phyloP scores from a whole-genome alignment of 306 rosid species.

The Acacia crassicarpa region DNA sequence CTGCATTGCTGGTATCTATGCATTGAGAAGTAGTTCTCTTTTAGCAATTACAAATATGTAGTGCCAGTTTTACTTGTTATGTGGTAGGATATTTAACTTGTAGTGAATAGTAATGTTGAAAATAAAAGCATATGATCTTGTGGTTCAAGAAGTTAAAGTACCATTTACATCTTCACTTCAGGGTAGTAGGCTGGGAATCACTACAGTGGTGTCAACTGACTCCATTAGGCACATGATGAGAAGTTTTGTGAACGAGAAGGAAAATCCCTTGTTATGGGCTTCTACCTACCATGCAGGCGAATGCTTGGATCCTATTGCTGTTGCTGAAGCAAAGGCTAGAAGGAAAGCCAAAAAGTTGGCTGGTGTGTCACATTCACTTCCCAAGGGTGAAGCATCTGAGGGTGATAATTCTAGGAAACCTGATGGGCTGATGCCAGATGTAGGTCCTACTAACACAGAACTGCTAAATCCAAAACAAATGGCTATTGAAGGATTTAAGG shows the following conservation, averaged over 20 bases:
- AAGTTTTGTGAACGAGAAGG: conserved; percentile 87
- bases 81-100: conserved; percentile 25
- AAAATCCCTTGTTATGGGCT: conserved; percentile 94
- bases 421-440: conserved; percentile 38
- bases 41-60: conserved; percentile 28
- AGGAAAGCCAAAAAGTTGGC: conserved; percentile 74
- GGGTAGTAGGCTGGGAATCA: conserved; percentile 95
- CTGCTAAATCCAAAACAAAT: conserved; percentile 75
- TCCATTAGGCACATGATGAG: conserved; percentile 99
- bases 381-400: conserved; percentile 55
- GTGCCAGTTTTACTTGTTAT: conserved; percentile 27
- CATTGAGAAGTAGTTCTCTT: conserved; percentile 27
- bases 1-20: conserved; percentile 85
- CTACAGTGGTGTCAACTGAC: conserved; percentile 93
- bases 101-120: conserved; percentile 20
- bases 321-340: conserved; percentile 81
- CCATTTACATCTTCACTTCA: conserved; percentile 33
- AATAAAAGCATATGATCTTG: neutral
- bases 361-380: conserved; percentile 50
- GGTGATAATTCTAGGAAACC: conserved; percentile 47
- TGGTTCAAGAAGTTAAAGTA: conserved; percentile 23
- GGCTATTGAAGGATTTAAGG: conserved; percentile 96
- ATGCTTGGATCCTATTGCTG: conserved; percentile 88
- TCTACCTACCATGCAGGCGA: conserved; percentile 99
- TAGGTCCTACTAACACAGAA: conserved; percentile 46